phyloP scores from a whole-genome alignment of 768 basidiomycete genomes.

The Mycena capillaripes region DNA sequence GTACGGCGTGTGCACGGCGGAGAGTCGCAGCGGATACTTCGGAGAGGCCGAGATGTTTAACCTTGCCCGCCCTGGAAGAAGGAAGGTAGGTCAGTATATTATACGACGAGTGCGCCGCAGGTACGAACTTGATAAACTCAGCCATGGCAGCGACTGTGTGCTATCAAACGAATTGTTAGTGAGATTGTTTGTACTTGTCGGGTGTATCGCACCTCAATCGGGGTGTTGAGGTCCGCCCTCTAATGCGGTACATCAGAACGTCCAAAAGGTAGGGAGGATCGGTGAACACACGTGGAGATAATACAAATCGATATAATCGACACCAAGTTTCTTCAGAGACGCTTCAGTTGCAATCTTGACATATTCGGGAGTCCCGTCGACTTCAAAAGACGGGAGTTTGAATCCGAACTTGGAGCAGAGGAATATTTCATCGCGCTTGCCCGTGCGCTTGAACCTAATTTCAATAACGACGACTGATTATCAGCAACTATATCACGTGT shows the following conservation, averaged over 20 bases:
- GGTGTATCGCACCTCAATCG: not conserved
- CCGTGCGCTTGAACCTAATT: not conserved
- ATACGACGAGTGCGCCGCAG: not conserved
- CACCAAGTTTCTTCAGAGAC: not conserved
- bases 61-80: slow-evolving; percentile 54
- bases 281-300: not conserved
- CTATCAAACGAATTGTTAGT: no score
- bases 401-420: not conserved
- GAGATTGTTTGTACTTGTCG: not conserved
- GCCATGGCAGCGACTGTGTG: not conserved
- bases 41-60: slow-evolving; percentile 65
- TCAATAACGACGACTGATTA: not conserved
- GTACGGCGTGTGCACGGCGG: slow-evolving; percentile 63
- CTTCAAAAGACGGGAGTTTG: not conserved
- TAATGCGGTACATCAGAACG: not conserved
- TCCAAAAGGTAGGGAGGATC: not conserved
- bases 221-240: not conserved
- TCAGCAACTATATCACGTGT: not conserved
- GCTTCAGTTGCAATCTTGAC: not conserved
- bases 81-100: not conserved
- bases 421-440: not conserved
- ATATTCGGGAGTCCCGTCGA: not conserved
- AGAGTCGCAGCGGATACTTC: slow-evolving; percentile 61
- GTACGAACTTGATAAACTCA: not conserved
- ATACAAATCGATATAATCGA: not conserved